Percentiles rank a stretch among this genome's conserved stretches.
phyloP scores from a whole-genome alignment of 2,329 filamentous ascomycete genomes.

The Leptographium wingfieldii region DNA sequence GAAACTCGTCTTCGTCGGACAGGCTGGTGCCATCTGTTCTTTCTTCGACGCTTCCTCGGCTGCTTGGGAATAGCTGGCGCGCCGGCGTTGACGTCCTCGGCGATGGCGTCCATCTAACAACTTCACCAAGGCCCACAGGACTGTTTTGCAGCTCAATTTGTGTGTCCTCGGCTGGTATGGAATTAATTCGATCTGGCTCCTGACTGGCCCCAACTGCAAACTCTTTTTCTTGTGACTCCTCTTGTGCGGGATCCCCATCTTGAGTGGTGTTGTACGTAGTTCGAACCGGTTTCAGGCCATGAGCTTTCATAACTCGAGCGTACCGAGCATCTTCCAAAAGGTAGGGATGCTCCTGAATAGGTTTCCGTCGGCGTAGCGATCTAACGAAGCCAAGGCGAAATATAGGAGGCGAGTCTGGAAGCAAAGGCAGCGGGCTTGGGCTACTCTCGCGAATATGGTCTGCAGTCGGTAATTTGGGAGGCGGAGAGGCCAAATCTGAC shows the following conservation, averaged over 20 bases:
- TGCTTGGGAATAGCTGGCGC: constrained; percentile 15
- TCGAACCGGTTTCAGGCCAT: constrained; percentile 40
- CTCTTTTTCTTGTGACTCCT: constrained; percentile 35
- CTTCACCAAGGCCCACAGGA: not conserved
- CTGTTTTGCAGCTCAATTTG: constrained; percentile 6
- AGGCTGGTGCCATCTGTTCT: constrained; percentile 20
- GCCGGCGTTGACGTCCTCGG: constrained; percentile 16
- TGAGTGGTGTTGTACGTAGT: constrained; percentile 21
- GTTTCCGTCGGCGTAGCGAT: constrained; percentile 45
- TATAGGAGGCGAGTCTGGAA: constrained; percentile 12
- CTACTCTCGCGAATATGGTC: not conserved
- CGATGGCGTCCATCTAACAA: constrained; percentile 14
- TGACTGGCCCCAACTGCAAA: constrained; percentile 30
- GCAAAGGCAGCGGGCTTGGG: not conserved
- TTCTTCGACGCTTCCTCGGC: constrained; percentile 16
- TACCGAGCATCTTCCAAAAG: constrained; percentile 43
- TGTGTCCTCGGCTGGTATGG: not conserved
- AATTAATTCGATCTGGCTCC: not conserved
- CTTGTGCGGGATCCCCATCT: constrained; percentile 18
- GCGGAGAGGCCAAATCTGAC: constrained; percentile 1
- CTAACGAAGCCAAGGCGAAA: constrained; percentile 25
- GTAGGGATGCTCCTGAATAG: constrained; percentile 49
- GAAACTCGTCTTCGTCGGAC: constrained; percentile 20
- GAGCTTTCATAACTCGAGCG: constrained; percentile 37
- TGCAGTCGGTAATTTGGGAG: not conserved